Evolutionary conservation across 306 rosid genomes (phyloP), one percentile per base, ranked within the genome.

Genomic region (Begonia fuchsioides): DNA sequence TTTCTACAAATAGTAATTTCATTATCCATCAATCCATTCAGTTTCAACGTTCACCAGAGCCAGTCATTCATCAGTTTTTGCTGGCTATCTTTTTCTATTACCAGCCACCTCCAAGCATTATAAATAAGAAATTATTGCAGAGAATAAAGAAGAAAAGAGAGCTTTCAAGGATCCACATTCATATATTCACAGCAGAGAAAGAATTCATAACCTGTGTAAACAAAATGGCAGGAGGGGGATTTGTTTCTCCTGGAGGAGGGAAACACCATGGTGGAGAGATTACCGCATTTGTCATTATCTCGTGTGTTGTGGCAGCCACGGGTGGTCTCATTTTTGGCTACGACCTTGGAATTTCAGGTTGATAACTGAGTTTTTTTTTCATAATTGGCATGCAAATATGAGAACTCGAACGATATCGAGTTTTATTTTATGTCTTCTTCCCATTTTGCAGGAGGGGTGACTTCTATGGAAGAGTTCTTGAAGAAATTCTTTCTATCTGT

Each of bases 261-360:
- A 14, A 12, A 38, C n/a, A 51, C 54, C 13, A 73, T 50, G 59
- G 47, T 2, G 69, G 72, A 16, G 52, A 18, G 13, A 43, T 65
- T 17, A 68, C 59, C 47, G 14, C 50, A 55, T 61, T 60, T 38
- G 63, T 68, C 17, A 12, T 64, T 4, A 4, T 57, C 49, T 58
- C 61, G 13, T 76, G 83, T 39, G 2, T 51, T 32, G 71, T 69
- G 20, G 83, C 83, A 12, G 69, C 76, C 8, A 59, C 52, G 64
- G 84, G 77, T 0, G 84, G 84, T 53, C 76, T 77, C 47, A 51
- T 77, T 50, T 68, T 68, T 39, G 79, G 79, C 32, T 73, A 73
- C 18, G 79, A 73, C 43, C 39, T 69, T 43, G 74, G 74, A 49
- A 68, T 68, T 39, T 60, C 70, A 63, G 75, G 75, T 68, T 50